Percentiles rank a stretch among this genome's conserved stretches.
These are phyloP conservation scores for Schizophyllum amplum DNA, from an alignment of 1,284 basidiomycete species.

Conservation along the genomic window DNA sequence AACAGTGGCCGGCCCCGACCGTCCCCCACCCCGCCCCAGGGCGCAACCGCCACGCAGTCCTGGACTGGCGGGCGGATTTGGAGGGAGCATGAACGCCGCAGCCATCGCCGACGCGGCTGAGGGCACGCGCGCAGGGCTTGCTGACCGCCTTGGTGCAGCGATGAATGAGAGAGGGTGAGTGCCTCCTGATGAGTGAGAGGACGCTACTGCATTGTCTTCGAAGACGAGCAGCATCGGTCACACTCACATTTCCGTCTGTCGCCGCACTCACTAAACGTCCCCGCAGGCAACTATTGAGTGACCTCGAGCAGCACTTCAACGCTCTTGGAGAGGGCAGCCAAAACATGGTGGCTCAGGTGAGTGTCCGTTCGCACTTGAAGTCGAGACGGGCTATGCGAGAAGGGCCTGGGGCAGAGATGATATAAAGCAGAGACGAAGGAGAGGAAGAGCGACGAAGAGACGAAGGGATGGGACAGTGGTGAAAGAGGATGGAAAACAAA, in stretches of 20 bases:
- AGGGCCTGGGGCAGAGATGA: too few relatives aligned
- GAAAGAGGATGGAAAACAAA: too few relatives aligned
- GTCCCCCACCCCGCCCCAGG: constrained; percentile 32
- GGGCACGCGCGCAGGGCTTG: constrained; percentile 33
- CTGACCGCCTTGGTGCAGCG: constrained; percentile 44
- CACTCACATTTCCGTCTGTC: too few relatives aligned
- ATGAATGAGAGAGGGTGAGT: constrained; percentile 56
- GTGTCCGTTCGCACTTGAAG: constrained; percentile 4
- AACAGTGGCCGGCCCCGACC: constrained; percentile 55
- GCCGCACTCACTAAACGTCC: too few relatives aligned
- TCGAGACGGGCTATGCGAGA: too few relatives aligned
- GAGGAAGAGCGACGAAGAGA: too few relatives aligned
- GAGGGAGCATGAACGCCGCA: constrained; percentile 16
- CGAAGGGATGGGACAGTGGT: too few relatives aligned
- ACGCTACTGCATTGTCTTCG: constrained; percentile 5
- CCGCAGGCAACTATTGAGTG: constrained; percentile 47
- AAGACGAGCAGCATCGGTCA: background rate
- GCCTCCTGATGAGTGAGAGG: too few relatives aligned
- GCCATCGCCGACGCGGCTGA: constrained; percentile 27
- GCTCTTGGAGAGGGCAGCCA: constrained; percentile 56
- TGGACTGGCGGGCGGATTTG: constrained; percentile 13
- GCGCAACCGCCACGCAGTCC: constrained; percentile 5
- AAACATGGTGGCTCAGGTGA: constrained; percentile 56
- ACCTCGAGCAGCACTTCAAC: constrained; percentile 54
- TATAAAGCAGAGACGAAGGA: too few relatives aligned